Evolutionary conservation across 805 yeast species (phyloP).

Genomic region (Cyberlindnera nakhonratchasimensis): DNA sequence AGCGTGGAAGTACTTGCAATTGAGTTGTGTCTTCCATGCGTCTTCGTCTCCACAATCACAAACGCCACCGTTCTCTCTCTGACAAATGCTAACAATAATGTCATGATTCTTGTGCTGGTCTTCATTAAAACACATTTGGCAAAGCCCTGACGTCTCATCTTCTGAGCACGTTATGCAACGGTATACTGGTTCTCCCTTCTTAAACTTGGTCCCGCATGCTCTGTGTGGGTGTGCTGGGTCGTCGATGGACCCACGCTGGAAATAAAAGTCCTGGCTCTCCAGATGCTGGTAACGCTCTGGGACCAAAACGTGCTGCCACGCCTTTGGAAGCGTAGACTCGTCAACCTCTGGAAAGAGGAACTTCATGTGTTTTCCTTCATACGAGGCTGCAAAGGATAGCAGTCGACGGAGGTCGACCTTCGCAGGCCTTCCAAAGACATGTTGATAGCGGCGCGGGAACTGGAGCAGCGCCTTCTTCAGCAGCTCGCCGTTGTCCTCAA

Average conservation of each 20-base stretch:
- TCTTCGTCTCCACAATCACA: slow-evolving; percentile 84
- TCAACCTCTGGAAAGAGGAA: slow-evolving; percentile 36
- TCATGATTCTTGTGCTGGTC: slow-evolving; percentile 71
- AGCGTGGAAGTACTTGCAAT: slow-evolving; percentile 43
- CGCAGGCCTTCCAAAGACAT: slow-evolving; percentile 30
- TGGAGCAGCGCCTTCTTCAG: slow-evolving; percentile 34
- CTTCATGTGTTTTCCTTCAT: slow-evolving; percentile 37
- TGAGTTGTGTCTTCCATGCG: slow-evolving; percentile 60
- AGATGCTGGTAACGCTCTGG: slow-evolving; percentile 26
- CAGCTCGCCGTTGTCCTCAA: slow-evolving; percentile 23
- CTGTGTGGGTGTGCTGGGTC: slow-evolving; percentile 51
- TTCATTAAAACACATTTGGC: slow-evolving; percentile 70
- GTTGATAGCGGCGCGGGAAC: slow-evolving; percentile 36
- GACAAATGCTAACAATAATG: slow-evolving; percentile 59
- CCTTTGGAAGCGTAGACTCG: slow-evolving; percentile 20
- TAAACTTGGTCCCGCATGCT: slow-evolving; percentile 71
- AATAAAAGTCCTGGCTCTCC: slow-evolving; percentile 21
- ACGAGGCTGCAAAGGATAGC: slow-evolving; percentile 42
- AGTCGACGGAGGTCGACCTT: slow-evolving; percentile 38
- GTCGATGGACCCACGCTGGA: slow-evolving; percentile 14
- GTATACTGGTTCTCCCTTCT: slow-evolving; percentile 78
- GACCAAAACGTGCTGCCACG: slow-evolving; percentile 22
- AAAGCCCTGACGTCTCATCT: slow-evolving; percentile 82
- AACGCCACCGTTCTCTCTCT: slow-evolving; percentile 58
- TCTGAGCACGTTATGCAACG: slow-evolving; percentile 72